Evolutionary conservation across 345 rosid genomes (phyloP), one percentile per base, ranked within the genome.

Genomic region (Pseudoturritis turrita): DNA sequence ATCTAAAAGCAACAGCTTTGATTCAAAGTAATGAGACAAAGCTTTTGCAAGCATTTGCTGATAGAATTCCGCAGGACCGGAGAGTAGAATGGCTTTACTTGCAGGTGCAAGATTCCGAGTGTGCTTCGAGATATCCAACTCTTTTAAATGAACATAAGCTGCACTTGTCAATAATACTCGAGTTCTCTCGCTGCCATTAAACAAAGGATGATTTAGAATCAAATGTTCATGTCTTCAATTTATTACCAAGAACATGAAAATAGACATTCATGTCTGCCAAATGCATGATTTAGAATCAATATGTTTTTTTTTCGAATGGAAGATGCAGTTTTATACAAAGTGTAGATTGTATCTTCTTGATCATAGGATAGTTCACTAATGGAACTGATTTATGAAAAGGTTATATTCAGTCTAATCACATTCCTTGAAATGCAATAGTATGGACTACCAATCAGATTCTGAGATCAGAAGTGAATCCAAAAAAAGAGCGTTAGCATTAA

Each of bases 11-110:
- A 95, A 79, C 68, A 95, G 74, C 86, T 89, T 91, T 22, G 99
- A 88, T 68, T 88, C 90, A 49, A 84, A 90, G 83, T 72, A 67
- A 73, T 88, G 90, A 9, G 99, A 86, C 64, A 91, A 81, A 67
- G 98, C 98, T 82, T 87, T 92, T 71, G 97, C 96, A 55, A 92
- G 97, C 93, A 73, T 85, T 87, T 95, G 99, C 69, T 86, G 94
- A 80, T 92, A 95, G 52, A 86, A 87, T 31, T 95, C 99, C 71
- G 76, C 83, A 70, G 96, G 89, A 62, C 98, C 98, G 0, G 98
- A 88, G 19, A 95, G 97, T 84, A 95, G 77, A 83, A 95, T 88
- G 56, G 89, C 78, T 78, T 83, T 84, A 68, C 99, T 89, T 10
- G 93, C 98, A 62, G 99, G 97, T 28, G 97, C 83, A 73, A 95